These are phyloP conservation scores for Handroanthus guayacan DNA, from an alignment of 257 asterid species.

Conservation along the genomic window DNA sequence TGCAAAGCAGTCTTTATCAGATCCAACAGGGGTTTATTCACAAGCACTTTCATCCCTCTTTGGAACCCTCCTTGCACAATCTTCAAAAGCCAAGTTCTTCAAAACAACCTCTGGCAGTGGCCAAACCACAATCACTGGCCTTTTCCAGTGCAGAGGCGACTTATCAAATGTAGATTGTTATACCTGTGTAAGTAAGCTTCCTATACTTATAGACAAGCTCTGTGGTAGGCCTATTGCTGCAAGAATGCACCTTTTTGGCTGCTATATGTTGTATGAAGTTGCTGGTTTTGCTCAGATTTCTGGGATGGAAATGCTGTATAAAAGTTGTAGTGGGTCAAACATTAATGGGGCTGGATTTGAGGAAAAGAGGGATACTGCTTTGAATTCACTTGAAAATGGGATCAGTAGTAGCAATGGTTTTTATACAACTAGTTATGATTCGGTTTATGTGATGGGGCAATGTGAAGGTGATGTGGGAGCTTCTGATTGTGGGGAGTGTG, in stretches of 20 bases:
- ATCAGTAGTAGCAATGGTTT: conserved; percentile 67
- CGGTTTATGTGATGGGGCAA: conserved; percentile 85
- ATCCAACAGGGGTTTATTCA: conserved; percentile 87
- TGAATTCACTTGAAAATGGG: conserved; percentile 68
- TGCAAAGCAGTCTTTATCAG: conserved; percentile 81
- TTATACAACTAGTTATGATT: conserved; percentile 62
- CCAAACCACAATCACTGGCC: conserved; percentile 74
- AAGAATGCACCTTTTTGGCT: conserved; percentile 88
- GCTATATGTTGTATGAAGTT: conserved; percentile 90
- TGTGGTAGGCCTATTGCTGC: conserved; percentile 87
- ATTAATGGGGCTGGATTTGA: conserved; percentile 83
- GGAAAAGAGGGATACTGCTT: conserved; percentile 85
- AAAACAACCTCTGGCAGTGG: conserved; percentile 73
- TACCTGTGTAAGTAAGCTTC: conserved; percentile 78
- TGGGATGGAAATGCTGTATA: conserved; percentile 92
- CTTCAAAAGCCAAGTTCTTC: conserved; percentile 82
- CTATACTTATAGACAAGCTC: conserved; percentile 84
- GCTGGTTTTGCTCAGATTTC: conserved; percentile 85
- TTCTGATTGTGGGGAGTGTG: conserved; percentile 88
- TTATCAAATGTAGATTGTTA: conserved; percentile 87
- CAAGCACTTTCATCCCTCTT: conserved; percentile 86
- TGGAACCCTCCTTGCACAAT: conserved; percentile 84
- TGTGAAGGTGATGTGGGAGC: conserved; percentile 93
- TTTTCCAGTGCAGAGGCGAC: conserved; percentile 93
- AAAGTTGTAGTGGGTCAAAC: conserved; percentile 78